Evolutionary conservation across 208 protist genomes (phyloP).

Genomic region (Angomonas desouzai): DNA sequence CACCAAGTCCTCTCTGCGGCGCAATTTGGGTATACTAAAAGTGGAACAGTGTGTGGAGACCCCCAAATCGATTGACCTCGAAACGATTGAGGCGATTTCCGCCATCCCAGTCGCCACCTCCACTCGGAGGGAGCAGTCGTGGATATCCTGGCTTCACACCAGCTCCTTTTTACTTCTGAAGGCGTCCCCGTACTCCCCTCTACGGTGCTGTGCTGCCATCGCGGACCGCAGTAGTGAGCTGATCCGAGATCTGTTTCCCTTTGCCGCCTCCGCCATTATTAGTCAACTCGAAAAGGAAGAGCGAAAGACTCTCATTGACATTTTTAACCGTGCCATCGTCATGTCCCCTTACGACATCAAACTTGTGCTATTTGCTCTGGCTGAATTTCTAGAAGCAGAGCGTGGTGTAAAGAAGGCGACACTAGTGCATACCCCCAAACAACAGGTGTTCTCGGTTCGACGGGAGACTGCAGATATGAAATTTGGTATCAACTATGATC

Average conservation of each 20-base stretch:
- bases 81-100: slow-evolving; percentile 55
- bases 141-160: slow-evolving; percentile 87
- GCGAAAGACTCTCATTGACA: slow-evolving; percentile 56
- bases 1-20: slow-evolving; percentile 73
- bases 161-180: slow-evolving; percentile 62
- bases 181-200: slow-evolving; percentile 77
- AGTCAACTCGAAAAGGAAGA: slow-evolving; percentile 32
- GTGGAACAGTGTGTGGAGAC: slow-evolving; percentile 65
- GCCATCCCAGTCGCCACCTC: slow-evolving; percentile 67
- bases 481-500: slow-evolving; percentile 91
- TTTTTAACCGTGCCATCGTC: slow-evolving; percentile 60
- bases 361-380: slow-evolving; percentile 75
- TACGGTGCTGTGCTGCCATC: slow-evolving; percentile 43
- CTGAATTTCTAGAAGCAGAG: slow-evolving; percentile 84
- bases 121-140: slow-evolving; percentile 86
- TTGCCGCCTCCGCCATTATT: slow-evolving; percentile 76
- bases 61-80: slow-evolving; percentile 33
- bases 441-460: slow-evolving; percentile 48
- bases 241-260: slow-evolving; percentile 77
- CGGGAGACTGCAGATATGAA: slow-evolving; percentile 50
- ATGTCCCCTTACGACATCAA: slow-evolving; percentile 74
- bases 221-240: slow-evolving; percentile 72
- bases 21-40: slow-evolving; percentile 74
- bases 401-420: slow-evolving; percentile 50
- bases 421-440: slow-evolving; percentile 39